Evolutionary conservation across 1,139 yeast genomes (phyloP).

Genomic region (Geotrichum carabidarum): DNA sequence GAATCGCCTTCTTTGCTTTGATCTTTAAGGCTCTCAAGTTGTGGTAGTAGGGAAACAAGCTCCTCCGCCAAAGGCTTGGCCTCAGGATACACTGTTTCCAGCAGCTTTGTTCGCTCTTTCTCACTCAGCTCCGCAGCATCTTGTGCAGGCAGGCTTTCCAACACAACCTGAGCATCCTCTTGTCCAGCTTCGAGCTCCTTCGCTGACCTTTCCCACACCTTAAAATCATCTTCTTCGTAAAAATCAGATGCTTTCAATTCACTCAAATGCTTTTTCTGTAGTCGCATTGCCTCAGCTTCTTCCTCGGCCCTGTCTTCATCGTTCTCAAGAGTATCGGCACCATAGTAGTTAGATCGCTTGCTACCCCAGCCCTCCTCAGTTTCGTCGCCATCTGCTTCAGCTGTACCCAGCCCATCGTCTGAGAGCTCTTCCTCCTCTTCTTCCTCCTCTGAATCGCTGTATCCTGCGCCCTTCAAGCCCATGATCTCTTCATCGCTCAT

Average conservation of each 20-base stretch:
- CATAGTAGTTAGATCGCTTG: slow-evolving; percentile 66
- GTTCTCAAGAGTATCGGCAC: slow-evolving; percentile 68
- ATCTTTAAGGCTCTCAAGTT: slow-evolving; percentile 39
- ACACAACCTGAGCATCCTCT: slow-evolving; percentile 12
- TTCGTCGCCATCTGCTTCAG: slow-evolving; percentile 43
- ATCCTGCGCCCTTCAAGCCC: slow-evolving; percentile 34
- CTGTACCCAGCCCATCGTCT: slow-evolving; percentile 31
- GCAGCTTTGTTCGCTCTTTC: slow-evolving; percentile 30
- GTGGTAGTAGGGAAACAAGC: slow-evolving; percentile 45
- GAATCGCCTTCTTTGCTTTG: slow-evolving; percentile 28
- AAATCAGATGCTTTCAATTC: slow-evolving; percentile 80
- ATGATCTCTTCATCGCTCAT: slow-evolving; percentile 51
- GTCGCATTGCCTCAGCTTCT: slow-evolving; percentile 82
- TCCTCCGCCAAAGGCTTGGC: slow-evolving; percentile 73
- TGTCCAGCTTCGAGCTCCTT: slow-evolving; percentile 31
- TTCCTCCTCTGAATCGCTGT: slow-evolving; percentile 30
- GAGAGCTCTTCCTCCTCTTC: slow-evolving; percentile 32
- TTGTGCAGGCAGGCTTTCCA: slow-evolving; percentile 34
- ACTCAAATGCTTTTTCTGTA: slow-evolving; percentile 78
- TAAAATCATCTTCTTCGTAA: slow-evolving; percentile 74
- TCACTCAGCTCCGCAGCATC: slow-evolving; percentile 41
- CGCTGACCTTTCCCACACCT: slow-evolving; percentile 40
- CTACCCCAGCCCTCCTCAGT: slow-evolving; percentile 76
- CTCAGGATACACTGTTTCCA: slow-evolving; percentile 57
- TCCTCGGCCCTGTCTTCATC: slow-evolving; percentile 74